Conservation (phyloP, 2,329 filamentous ascomycete species). For the Colletotrichum sp. region DNA sequence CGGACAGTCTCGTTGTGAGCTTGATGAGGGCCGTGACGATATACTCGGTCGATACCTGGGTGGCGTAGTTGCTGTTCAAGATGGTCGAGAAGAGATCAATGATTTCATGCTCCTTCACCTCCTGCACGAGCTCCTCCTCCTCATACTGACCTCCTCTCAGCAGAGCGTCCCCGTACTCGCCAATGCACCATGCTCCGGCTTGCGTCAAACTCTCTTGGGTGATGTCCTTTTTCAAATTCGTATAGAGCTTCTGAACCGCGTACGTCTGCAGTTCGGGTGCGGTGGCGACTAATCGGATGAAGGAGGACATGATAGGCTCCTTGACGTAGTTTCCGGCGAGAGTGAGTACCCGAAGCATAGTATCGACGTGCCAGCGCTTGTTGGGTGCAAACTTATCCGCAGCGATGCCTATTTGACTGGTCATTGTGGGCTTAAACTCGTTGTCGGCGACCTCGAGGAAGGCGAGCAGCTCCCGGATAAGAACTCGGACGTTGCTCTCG, state of each 20-base stretch:
- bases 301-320: conserved; percentile 96
- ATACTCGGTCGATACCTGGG: conserved; percentile 91
- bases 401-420: conserved; percentile 95
- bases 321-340: conserved; percentile 97
- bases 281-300: conserved; percentile 93
- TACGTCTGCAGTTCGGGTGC: conserved; percentile 96
- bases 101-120: conserved; percentile 86
- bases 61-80: conserved; percentile 92
- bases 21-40: conserved; percentile 96
- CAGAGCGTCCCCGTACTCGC: conserved; percentile 93
- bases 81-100: conserved; percentile 93
- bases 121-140: conserved; percentile 84
- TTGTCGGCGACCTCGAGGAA: conserved; percentile 98
- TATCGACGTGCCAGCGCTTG: conserved; percentile 98
- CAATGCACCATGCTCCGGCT: conserved; percentile 95
- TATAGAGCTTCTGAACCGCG: conserved; percentile 92
- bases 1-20: conserved; percentile 84
- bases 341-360: conserved; percentile 92
- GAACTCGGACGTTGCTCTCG: conserved; percentile 90
- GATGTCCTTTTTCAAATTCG: conserved; percentile 91
- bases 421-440: conserved; percentile 99
- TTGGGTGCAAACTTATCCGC: conserved; percentile 96
- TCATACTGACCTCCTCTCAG: conserved; percentile 90
- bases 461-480: conserved; percentile 90
- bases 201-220: conserved; percentile 95